Conservation (phyloP, 2,329 filamentous ascomycete species). For the Trichothecium roseum region DNA sequence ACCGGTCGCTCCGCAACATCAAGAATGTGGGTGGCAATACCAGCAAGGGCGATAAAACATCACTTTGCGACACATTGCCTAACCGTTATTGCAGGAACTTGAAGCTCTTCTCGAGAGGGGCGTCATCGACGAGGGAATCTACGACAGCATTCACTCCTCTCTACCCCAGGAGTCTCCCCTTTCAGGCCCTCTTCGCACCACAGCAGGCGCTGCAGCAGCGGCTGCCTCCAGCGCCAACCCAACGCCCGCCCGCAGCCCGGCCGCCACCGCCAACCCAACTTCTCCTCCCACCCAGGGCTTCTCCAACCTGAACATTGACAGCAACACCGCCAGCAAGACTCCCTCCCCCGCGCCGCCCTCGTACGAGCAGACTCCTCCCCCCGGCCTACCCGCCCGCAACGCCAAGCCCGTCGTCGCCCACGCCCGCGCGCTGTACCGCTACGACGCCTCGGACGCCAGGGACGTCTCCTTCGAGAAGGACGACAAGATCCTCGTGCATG, state of each 20-base stretch:
- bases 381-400: conserved; percentile 26
- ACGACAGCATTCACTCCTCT: conserved; percentile 62
- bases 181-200: conserved; percentile 30
- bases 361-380: conserved; percentile 37
- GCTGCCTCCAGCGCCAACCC: conserved; percentile 15
- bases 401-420: conserved; percentile 54
- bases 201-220: conserved; percentile 14
- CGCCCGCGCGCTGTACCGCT: conserved; percentile 75
- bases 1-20: conserved; percentile 78
- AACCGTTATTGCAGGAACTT: conserved; percentile 56
- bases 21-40: conserved; percentile 57
- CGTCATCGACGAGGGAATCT: conserved; percentile 64
- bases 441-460: conserved; percentile 66
- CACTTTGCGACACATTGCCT: neutral
- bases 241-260: conserved; percentile 7
- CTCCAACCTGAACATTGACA: conserved; percentile 15
- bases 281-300: conserved; percentile 11
- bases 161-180: conserved; percentile 64
- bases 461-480: conserved; percentile 74
- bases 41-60: neutral
- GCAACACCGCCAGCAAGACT: conserved; percentile 11
- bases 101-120: conserved; percentile 79
- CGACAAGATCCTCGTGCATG: conserved; percentile 69
- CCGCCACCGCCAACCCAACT: conserved; percentile 18
- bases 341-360: conserved; percentile 35